A percentile compares a stretch with the other conserved stretches of the same genome.
phyloP scores from a whole-genome alignment of 139 green algal species.

The Spirogloea muscicola region DNA sequence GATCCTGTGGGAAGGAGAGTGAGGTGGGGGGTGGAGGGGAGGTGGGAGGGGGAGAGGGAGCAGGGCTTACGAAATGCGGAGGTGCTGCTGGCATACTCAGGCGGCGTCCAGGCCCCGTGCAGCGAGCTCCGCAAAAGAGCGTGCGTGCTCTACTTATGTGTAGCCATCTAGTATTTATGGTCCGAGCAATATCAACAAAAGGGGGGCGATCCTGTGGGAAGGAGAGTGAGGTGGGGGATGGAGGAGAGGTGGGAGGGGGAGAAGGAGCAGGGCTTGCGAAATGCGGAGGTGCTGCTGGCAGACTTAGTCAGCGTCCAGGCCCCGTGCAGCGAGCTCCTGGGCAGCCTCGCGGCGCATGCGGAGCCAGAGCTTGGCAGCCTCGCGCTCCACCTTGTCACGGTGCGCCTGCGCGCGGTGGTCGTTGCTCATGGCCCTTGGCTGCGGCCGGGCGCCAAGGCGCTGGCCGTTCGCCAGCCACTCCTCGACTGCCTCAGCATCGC shows the following conservation, averaged over 20 bases:
- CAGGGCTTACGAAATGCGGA: background rate
- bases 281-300: background rate
- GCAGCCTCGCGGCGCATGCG: conserved; percentile 5
- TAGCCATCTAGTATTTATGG: background rate
- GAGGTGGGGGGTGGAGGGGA: background rate
- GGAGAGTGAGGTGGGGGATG: background rate
- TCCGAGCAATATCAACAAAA: background rate
- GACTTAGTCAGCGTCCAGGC: background rate
- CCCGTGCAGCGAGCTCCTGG: background rate
- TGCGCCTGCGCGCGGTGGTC: background rate
- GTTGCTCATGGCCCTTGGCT: background rate
- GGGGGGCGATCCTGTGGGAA: conserved; percentile 5
- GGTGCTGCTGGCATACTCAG: background rate
- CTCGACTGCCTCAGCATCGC: background rate
- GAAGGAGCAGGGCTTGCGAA: conserved; percentile 1
- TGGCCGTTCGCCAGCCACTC: background rate
- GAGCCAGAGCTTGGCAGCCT: conserved; percentile 17
- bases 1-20: background rate
- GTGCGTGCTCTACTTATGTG: background rate
- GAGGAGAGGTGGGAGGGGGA: background rate
- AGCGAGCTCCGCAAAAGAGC: no score
- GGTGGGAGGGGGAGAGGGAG: conserved; percentile 1
- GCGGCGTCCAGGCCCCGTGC: background rate
- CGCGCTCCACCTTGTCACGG: background rate
- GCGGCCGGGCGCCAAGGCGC: background rate